Base-by-base conservation (phyloP, 352 stramenopile species). In the Phytophthora litchii region DNA sequence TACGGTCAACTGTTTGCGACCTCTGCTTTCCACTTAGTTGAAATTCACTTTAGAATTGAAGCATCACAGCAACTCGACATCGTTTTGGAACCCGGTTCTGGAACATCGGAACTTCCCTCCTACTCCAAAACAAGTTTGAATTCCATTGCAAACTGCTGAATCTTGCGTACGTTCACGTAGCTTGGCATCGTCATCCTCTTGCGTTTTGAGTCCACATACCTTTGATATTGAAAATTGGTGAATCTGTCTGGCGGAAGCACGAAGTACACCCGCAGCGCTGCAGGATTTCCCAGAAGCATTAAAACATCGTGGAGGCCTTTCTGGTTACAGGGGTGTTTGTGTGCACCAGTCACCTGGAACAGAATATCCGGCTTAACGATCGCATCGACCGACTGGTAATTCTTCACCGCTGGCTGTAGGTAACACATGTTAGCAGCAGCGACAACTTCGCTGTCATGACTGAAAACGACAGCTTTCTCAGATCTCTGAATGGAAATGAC, bases 221-320 rank as follows among this genome's bases (percentile, higher is more conserved):
- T 56, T 56, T 56, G 29, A 11, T 38, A 47, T 40, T 11, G 11
- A 16, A 47, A 56, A 56, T 20, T n/a, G 20, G n/a, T 29, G 23
- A 56, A 56, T 56, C 23, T 47, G 36, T 56, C 36, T 32, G 21
- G 16, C 32, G 49, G 49, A 46, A 56, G 23, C 36, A 47, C 23
- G 11, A 56, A 56, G 10, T 32, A 50, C 23, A 27, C 3, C 5
- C 23, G 23, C 5, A 5, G 23, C 5, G 23, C 23, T 5, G 23
- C 23, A 27, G 35, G 49, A 23, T 47, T 29, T 46, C 27, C 27
- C 17, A 55, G 21, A 37, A 38, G 23, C 11, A 17, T 38, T 37
- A 56, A 21, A 29, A 56, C 48, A 7, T 47, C 4, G 48, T 47
- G 11, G 48, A 47, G 36, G 11, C 21, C 21, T 40, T 14, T 12